These are phyloP conservation scores for Leucocoprinus leucothites DNA, from an alignment of 768 basidiomycete species.

Conservation along the genomic window DNA sequence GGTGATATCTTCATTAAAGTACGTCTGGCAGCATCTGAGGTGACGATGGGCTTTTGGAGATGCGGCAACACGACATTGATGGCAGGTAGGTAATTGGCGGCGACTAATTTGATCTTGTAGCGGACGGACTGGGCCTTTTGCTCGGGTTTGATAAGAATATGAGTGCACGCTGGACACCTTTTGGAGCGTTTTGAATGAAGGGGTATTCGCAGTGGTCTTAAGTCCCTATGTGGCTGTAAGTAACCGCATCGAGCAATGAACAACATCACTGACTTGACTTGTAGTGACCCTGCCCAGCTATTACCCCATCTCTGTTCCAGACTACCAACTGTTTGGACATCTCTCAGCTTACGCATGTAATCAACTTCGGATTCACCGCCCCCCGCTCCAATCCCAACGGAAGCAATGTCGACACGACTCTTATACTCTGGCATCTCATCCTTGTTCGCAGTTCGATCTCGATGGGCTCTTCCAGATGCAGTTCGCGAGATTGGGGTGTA, in stretches of 20 bases:
- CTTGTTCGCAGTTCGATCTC: conserved; percentile 64
- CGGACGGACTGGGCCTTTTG: conserved; percentile 93
- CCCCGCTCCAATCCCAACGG: conserved; percentile 53
- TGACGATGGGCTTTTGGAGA: conserved; percentile 35
- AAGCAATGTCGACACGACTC: conserved; percentile 63
- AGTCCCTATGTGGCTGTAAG: conserved; percentile 49
- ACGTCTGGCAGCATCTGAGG: conserved; percentile 37
- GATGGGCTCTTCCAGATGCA: conserved; percentile 42
- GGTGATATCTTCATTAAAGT: conserved; percentile 36
- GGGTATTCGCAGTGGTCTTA: conserved; percentile 87
- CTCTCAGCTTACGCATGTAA: conserved; percentile 62
- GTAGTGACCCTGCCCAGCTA: conserved; percentile 72
- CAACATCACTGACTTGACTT: conserved; percentile 50
- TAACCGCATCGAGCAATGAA: neutral
- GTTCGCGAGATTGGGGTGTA: conserved; percentile 62
- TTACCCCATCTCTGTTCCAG: conserved; percentile 79
- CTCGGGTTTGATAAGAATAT: conserved; percentile 98
- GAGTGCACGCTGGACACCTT: conserved; percentile 90
- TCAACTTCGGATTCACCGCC: conserved; percentile 72
- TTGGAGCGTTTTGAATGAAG: conserved; percentile 93
- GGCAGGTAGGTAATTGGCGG: conserved; percentile 89
- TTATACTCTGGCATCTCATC: conserved; percentile 80
- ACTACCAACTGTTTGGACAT: conserved; percentile 57
- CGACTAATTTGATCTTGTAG: conserved; percentile 97
- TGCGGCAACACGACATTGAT: conserved; percentile 73